phyloP scores from a whole-genome alignment of 805 yeast species.

The Wickerhamomyces sydowiorum region DNA sequence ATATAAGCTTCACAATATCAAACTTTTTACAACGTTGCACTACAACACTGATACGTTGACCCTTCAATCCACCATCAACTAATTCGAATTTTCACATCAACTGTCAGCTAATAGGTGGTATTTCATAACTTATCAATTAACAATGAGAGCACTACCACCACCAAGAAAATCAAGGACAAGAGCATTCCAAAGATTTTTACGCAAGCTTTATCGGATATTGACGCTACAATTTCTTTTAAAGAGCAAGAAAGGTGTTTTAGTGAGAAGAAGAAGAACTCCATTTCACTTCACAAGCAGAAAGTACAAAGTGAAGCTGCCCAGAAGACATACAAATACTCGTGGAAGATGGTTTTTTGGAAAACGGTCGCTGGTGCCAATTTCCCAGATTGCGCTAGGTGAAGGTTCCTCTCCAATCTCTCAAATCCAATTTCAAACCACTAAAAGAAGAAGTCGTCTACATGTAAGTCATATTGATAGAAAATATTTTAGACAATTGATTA shows the following conservation, averaged over 20 bases:
- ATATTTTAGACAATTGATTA: not conserved
- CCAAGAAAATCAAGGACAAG: conserved; percentile 21
- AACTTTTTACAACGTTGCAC: too few species aligned
- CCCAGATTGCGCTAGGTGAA: not conserved
- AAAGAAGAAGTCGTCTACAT: not conserved
- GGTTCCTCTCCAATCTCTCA: not conserved
- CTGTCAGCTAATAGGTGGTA: too few species aligned
- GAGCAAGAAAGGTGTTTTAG: conserved; percentile 5
- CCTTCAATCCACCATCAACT: too few species aligned
- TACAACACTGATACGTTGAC: too few species aligned
- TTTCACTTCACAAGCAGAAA: conserved; percentile 16
- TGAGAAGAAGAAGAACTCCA: conserved; percentile 17
- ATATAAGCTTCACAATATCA: too few species aligned
- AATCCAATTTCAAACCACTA: not conserved
- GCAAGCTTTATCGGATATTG: conserved; percentile 9
- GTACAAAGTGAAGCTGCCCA: conserved; percentile 18
- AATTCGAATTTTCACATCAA: too few species aligned
- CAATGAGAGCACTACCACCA: conserved; percentile 23
- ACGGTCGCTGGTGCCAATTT: not conserved
- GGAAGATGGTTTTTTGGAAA: not conserved
- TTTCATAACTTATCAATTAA: too few species aligned
- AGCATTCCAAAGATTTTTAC: conserved; percentile 10
- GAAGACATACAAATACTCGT: not conserved
- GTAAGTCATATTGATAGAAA: not conserved
- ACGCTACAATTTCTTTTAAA: conserved; percentile 13